Evolutionary conservation across 2,329 filamentous ascomycete species (phyloP).

Genomic region (Colletotrichum cereale): DNA sequence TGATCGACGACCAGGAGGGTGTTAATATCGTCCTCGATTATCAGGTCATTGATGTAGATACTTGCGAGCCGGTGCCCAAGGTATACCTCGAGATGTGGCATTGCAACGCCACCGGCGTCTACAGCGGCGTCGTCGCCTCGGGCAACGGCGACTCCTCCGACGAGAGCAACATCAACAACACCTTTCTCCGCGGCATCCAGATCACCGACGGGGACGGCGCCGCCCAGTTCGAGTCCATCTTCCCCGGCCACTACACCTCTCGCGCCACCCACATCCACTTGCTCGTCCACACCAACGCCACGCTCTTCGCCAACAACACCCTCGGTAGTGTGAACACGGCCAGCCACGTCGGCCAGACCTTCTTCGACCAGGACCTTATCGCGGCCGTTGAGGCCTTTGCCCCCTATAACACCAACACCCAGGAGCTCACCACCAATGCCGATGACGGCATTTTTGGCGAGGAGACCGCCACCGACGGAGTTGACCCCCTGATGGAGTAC

Average conservation of each 20-base stretch:
- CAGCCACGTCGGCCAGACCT: constrained; percentile 73
- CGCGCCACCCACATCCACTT: constrained; percentile 58
- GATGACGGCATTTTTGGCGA: constrained; percentile 62
- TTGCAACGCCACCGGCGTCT: constrained; percentile 60
- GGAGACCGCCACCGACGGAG: constrained; percentile 60
- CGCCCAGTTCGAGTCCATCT: constrained; percentile 56
- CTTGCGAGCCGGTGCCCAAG: constrained; percentile 54
- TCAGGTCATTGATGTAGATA: constrained; percentile 57
- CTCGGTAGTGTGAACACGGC: constrained; percentile 57
- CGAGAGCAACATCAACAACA: constrained; percentile 49
- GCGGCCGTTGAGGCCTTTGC: constrained; percentile 58
- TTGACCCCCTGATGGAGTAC: constrained; percentile 71
- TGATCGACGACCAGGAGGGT: constrained; percentile 56
- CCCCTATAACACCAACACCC: constrained; percentile 61
- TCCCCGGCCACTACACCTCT: constrained; percentile 58
- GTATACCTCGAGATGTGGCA: constrained; percentile 60
- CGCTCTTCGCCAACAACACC: constrained; percentile 50
- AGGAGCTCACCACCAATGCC: constrained; percentile 60
- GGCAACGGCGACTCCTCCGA: constrained; percentile 51
- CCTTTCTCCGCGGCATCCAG: constrained; percentile 56
- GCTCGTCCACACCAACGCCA: constrained; percentile 49
- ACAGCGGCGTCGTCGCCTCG: constrained; percentile 53
- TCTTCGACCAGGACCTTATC: constrained; percentile 69
- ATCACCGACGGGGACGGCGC: constrained; percentile 55
- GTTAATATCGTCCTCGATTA: constrained; percentile 56